These are phyloP conservation scores for Boletus coccyginus DNA, from an alignment of 768 basidiomycete genomes.

Conservation along the genomic window DNA sequence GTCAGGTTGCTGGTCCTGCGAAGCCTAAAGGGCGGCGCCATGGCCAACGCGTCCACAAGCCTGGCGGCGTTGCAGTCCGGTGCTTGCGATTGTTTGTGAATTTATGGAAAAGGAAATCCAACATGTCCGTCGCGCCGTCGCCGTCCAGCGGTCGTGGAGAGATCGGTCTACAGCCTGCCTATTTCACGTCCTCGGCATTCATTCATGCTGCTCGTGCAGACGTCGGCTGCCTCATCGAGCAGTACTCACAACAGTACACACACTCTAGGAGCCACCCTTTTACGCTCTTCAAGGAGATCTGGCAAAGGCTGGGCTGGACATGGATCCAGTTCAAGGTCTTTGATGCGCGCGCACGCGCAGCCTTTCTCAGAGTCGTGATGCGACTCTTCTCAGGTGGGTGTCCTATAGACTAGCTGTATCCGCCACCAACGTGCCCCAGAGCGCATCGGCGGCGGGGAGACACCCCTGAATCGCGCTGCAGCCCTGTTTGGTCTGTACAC, in stretches of 20 bases:
- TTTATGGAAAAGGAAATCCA: conserved; percentile 21
- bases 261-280: conserved; percentile 47
- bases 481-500: conserved; percentile 71
- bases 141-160: conserved; percentile 61
- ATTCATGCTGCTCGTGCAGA: conserved; percentile 65
- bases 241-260: conserved; percentile 51
- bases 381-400: conserved; percentile 66
- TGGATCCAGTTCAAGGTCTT: conserved; percentile 76
- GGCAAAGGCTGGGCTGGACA: conserved; percentile 67
- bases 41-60: neutral
- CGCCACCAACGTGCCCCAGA: conserved; percentile 39
- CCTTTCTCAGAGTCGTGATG: conserved; percentile 56
- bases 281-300: conserved; percentile 65
- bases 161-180: conserved; percentile 64
- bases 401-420: neutral
- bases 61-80: neutral
- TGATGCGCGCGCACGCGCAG: conserved; percentile 61
- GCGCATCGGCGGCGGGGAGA: conserved; percentile 45
- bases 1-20: conserved; percentile 46
- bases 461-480: conserved; percentile 53
- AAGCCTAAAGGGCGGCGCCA: conserved; percentile 39
- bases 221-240: conserved; percentile 49
- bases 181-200: conserved; percentile 77
- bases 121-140: conserved; percentile 47
- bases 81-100: conserved; percentile 13